These are phyloP conservation scores for Scedosporium dehoogii DNA, from an alignment of 2,329 filamentous ascomycete genomes.

Conservation along the genomic window DNA sequence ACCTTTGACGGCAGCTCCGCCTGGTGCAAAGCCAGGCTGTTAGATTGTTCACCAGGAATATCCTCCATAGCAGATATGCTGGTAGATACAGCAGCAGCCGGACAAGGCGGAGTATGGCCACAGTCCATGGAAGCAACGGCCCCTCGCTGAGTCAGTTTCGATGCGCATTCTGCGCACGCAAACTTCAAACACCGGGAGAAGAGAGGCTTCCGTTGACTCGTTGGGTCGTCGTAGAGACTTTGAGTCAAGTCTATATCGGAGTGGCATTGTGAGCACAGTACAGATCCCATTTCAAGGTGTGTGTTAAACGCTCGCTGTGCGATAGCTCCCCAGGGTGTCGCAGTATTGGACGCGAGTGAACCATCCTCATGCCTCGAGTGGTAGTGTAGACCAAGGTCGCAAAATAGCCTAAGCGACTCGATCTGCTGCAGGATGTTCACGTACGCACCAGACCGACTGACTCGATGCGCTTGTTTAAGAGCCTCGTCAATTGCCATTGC, in stretches of 20 bases:
- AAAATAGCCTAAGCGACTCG: slow-evolving; percentile 32
- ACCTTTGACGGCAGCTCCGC: slow-evolving; percentile 21
- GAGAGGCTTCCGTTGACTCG: background rate
- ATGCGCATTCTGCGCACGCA: slow-evolving; percentile 20
- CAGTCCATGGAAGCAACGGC: slow-evolving; percentile 4
- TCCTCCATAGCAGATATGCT: background rate
- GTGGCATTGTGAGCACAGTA: slow-evolving; percentile 20
- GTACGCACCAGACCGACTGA: slow-evolving; percentile 14
- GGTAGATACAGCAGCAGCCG: background rate
- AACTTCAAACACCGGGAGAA: slow-evolving; percentile 25
- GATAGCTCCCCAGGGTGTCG: slow-evolving; percentile 12
- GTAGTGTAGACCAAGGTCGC: slow-evolving; percentile 34
- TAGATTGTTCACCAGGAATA: slow-evolving; percentile 12
- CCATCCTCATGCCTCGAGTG: slow-evolving; percentile 17
- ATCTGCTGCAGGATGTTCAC: slow-evolving; percentile 34
- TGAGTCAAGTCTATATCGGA: slow-evolving; percentile 15
- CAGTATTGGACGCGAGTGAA: background rate
- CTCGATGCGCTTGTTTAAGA: slow-evolving; percentile 13
- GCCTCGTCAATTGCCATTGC: slow-evolving; percentile 22
- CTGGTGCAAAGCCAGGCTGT: slow-evolving; percentile 14
- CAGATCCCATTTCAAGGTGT: slow-evolving; percentile 15
- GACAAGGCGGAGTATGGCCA: background rate
- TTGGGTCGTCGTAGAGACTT: slow-evolving; percentile 11
- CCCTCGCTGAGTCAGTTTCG: background rate
- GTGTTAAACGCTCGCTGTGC: slow-evolving; percentile 26